Evolutionary conservation across 129 eudicot species (phyloP).

Genomic region (Lactuca saligna): DNA sequence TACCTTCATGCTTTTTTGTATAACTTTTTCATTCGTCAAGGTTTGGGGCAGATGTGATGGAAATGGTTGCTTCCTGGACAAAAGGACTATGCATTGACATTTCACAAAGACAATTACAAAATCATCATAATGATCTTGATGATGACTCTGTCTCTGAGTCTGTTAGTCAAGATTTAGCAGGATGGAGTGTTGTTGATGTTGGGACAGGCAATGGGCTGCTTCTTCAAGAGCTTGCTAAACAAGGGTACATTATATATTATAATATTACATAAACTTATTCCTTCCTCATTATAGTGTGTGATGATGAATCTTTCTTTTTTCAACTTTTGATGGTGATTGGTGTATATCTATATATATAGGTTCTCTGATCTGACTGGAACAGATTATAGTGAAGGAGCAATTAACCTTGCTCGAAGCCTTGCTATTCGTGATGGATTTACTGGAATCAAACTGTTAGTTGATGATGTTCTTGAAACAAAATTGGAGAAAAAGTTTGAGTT

Average conservation of each 20-base stretch:
- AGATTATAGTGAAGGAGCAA: constrained; percentile 96
- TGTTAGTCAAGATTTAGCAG: constrained; percentile 49
- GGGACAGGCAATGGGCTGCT: constrained; percentile 98
- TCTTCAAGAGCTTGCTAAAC: constrained; percentile 96
- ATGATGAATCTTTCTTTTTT: no score
- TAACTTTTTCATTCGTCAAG: constrained; percentile 21
- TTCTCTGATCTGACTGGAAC: constrained; percentile 91
- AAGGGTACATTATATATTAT: constrained; percentile 52
- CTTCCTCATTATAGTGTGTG: no score
- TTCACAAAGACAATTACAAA: constrained; percentile 55
- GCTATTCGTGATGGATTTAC: constrained; percentile 84
- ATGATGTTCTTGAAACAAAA: constrained; percentile 80
- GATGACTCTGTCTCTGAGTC: constrained; percentile 19
- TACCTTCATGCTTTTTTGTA: background rate
- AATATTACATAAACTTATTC: background rate
- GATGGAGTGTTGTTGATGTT: constrained; percentile 91
- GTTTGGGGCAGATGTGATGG: constrained; percentile 99
- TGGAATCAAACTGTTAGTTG: constrained; percentile 73
- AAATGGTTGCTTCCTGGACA: constrained; percentile 89
- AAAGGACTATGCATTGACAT: constrained; percentile 72
- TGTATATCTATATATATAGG: constrained; percentile 32
- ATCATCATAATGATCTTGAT: constrained; percentile 41
- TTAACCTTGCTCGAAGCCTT: constrained; percentile 85
- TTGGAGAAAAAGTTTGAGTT: constrained; percentile 55
- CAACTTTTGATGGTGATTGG: constrained; percentile 12